Conservation (phyloP, 1,284 basidiomycete species). For the Macrocystidia cucumis region DNA sequence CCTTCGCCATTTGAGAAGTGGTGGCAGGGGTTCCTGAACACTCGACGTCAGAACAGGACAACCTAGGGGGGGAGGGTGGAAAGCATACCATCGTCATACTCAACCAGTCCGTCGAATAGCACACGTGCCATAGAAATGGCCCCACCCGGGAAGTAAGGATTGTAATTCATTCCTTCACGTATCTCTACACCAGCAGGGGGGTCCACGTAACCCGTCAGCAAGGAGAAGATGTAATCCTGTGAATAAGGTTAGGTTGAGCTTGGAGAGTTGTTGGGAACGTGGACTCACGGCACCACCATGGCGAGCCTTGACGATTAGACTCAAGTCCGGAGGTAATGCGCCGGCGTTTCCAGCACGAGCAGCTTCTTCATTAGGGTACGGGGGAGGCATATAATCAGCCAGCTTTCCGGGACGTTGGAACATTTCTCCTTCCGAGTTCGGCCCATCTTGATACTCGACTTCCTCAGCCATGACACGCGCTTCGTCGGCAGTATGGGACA, state of each 20-base stretch:
- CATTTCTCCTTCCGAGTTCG: conserved; percentile 95
- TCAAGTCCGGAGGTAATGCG: conserved; percentile 95
- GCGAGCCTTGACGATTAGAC: conserved; percentile 96
- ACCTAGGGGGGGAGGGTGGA: not conserved
- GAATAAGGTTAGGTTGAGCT: conserved; percentile 2
- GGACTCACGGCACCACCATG: conserved; percentile 86
- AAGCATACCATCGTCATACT: conserved; percentile 81
- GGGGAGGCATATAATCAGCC: conserved; percentile 92
- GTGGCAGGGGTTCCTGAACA: conserved; percentile 86
- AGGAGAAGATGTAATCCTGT: conserved; percentile 96
- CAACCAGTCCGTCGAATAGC: conserved; percentile 91
- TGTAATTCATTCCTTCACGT: conserved; percentile 97
- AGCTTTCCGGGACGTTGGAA: conserved; percentile 97
- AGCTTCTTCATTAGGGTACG: conserved; percentile 98
- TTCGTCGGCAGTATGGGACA: conserved; percentile 95
- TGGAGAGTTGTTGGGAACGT: not conserved
- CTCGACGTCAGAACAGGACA: not conserved
- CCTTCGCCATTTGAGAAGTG: conserved; percentile 99
- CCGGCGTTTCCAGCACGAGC: conserved; percentile 92
- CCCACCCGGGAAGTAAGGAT: conserved; percentile 96
- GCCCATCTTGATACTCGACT: conserved; percentile 95
- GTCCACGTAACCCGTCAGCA: conserved; percentile 96
- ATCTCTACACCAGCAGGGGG: conserved; percentile 95
- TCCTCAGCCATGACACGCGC: conserved; percentile 92
- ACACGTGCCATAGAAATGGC: conserved; percentile 98